Percentiles rank a stretch among this genome's conserved stretches.
Evolutionary conservation across 805 yeast genomes (phyloP).

Genomic region (Metschnikowia bowlesiae): DNA sequence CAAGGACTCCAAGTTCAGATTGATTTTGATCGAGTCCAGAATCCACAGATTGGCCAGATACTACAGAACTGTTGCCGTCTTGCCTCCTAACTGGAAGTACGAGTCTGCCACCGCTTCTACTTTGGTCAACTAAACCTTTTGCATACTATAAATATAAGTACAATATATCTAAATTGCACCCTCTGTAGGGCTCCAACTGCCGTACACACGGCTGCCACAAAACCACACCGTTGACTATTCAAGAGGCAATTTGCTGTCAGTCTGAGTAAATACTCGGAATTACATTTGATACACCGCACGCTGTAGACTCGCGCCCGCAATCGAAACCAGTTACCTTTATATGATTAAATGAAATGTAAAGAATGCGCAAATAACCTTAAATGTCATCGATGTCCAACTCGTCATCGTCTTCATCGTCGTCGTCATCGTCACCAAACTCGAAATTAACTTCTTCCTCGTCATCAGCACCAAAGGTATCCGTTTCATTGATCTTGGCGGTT

Average conservation of each 20-base stretch:
- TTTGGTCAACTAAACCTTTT: constrained; percentile 81
- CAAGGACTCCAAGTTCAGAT: constrained; percentile 99
- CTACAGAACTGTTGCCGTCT: constrained; percentile 99
- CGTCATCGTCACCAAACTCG: constrained; percentile 94
- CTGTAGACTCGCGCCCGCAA: background rate
- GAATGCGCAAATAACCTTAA: constrained; percentile 28
- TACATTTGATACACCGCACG: too few species aligned
- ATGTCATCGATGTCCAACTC: constrained; percentile 92
- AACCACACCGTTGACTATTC: background rate
- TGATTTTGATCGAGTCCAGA: constrained; percentile 99
- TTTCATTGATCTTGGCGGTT: constrained; percentile 93
- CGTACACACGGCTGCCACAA: background rate
- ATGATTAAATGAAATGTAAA: constrained; percentile 2
- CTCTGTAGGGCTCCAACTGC: background rate
- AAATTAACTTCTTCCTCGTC: constrained; percentile 97
- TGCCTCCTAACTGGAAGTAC: constrained; percentile 99
- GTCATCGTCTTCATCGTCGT: constrained; percentile 69
- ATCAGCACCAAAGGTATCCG: constrained; percentile 94
- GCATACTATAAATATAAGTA: constrained; percentile 6
- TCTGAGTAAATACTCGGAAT: too few species aligned
- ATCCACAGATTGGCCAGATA: constrained; percentile 99
- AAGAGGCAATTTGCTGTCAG: too few species aligned
- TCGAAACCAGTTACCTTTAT: background rate
- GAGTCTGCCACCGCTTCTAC: constrained; percentile 99
- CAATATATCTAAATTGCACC: constrained; percentile 4